Base-by-base conservation (phyloP, 1,139 yeast genomes). In the Wickerhamomyces sp. region DNA sequence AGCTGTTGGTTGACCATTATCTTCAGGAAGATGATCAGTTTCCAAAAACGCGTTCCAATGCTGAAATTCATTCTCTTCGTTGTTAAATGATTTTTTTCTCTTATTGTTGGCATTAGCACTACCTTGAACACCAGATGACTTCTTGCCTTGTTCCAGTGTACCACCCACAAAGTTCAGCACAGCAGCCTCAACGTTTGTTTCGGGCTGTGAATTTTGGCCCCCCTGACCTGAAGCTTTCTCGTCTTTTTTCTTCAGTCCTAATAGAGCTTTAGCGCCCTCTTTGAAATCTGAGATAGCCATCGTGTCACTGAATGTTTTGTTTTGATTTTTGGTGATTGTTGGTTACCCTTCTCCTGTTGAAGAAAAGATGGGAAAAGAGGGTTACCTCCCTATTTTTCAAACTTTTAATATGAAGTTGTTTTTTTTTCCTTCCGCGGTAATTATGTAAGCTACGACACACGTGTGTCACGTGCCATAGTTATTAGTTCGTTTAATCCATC, bases 121-220 rank as follows among this genome's bases (percentile, higher is more conserved):
- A n/a, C n/a, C n/a, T n/a, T n/a, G n/a, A n/a, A n/a, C n/a, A n/a
- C n/a, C n/a, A n/a, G n/a, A n/a, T n/a, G n/a, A n/a, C 28, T 45
- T 45, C 30, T 49, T 51, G 27, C 45, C 50, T 34, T 57, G 53
- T 22, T 68, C 73, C 32, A 76, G 58, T 2, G 77, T 70, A 6
- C 78, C 79, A 13, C 83, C 84, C 9, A 81, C 89, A 46, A 74
- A 73, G 39, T 75, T 70, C 75, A 81, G 68, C 23, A 81, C 86
- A 0, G 87, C 89, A n/a, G 83, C 88, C 47, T 75, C 83, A 6
- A 76, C 83, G 4, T 78, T 47, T 26, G 48, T 47, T 13, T 40
- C 47, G 4, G 11, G 6, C 5, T 13, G 21, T 10, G 7, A 10
- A 13, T 36, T 42, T 14, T 49, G 40, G 21, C 44, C 42, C 13